Conservation (phyloP, 2,329 filamentous ascomycete species). For the Aureobasidium sp. region DNA sequence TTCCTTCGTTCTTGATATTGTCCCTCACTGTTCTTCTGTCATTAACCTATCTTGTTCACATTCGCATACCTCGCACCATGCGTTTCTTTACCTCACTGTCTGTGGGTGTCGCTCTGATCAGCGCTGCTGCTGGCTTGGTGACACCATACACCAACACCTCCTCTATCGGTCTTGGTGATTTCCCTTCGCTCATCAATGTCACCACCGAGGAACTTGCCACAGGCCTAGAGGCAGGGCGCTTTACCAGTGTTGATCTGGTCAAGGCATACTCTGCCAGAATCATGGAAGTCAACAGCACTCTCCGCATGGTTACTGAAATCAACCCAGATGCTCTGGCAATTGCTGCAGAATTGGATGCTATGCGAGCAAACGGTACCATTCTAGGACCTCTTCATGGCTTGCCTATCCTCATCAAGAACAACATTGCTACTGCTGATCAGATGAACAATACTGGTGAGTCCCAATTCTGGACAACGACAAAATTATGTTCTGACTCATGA, state of each 20-base stretch:
- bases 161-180: slow-evolving; percentile 9
- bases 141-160: slow-evolving; percentile 1
- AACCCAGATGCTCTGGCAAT: slow-evolving; percentile 45
- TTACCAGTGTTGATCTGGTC: slow-evolving; percentile 53
- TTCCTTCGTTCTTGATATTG: background rate
- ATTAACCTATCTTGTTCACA: background rate
- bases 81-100: slow-evolving; percentile 8
- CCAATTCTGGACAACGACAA: background rate
- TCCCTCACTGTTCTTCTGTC: background rate
- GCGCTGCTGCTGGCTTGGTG: slow-evolving; percentile 1
- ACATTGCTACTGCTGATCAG: slow-evolving; percentile 55
- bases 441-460: slow-evolving; percentile 52
- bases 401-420: slow-evolving; percentile 61
- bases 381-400: slow-evolving; percentile 56
- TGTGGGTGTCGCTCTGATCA: background rate
- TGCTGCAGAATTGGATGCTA: slow-evolving; percentile 21
- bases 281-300: slow-evolving; percentile 45
- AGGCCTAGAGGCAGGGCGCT: slow-evolving; percentile 45
- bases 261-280: slow-evolving; percentile 47
- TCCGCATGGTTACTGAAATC: slow-evolving; percentile 48
- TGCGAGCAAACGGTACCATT: slow-evolving; percentile 41
- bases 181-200: slow-evolving; percentile 43
- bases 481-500: background rate
- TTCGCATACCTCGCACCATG: background rate
- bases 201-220: slow-evolving; percentile 45